Evolutionary conservation across 495 filamentous ascomycete genomes (phyloP).

Genomic region (Penicillium dipodomyicola): DNA sequence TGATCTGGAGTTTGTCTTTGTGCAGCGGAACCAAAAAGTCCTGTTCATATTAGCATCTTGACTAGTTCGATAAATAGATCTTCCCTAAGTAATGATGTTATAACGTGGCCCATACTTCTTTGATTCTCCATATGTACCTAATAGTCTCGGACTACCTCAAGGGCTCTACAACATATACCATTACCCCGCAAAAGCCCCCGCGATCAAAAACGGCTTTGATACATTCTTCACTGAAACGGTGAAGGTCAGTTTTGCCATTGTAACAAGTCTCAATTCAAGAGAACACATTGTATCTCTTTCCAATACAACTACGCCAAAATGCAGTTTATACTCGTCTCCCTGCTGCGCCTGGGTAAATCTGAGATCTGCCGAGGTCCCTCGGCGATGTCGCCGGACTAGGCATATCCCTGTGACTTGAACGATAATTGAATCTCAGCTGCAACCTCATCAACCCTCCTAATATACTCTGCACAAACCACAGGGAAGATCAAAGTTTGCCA

Average conservation of each 20-base stretch:
- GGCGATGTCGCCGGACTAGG: not conserved
- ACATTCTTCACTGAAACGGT: not conserved
- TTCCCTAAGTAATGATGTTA: slow-evolving; percentile 1
- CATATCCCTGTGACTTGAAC: slow-evolving; percentile 1
- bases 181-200: not conserved
- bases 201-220: not conserved
- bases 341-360: not conserved
- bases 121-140: not conserved
- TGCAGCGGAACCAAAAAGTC: slow-evolving; percentile 44
- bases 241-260: not conserved
- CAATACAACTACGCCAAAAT: not conserved
- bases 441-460: not conserved
- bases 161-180: not conserved
- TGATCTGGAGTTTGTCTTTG: slow-evolving; percentile 45
- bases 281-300: not conserved
- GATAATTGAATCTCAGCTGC: not conserved
- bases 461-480: not conserved
- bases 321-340: not conserved
- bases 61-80: slow-evolving; percentile 29
- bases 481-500: not conserved
- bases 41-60: slow-evolving; percentile 37
- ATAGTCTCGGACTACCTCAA: too few species aligned
- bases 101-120: not conserved
- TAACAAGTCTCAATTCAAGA: not conserved
- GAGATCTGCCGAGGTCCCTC: slow-evolving; percentile 3